A percentile compares a stretch with the other conserved stretches of the same genome.
These are phyloP conservation scores for Paramyrothecium roridum DNA, from an alignment of 2,329 filamentous ascomycete species.

Conservation along the genomic window DNA sequence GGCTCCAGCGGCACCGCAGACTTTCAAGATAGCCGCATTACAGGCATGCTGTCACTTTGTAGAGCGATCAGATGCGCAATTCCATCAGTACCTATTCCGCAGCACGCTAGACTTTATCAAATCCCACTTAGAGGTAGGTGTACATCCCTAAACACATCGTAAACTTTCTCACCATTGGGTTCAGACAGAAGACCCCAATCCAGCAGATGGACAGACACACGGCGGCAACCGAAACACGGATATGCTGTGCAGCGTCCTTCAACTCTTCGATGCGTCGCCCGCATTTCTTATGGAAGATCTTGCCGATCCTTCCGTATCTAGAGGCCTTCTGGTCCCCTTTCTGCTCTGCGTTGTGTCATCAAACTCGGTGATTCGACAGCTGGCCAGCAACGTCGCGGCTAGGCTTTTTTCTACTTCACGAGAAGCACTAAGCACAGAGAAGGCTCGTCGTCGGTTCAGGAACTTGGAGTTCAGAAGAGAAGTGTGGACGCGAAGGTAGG, in stretches of 20 bases:
- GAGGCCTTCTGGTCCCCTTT: conserved; percentile 45
- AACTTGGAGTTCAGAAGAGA: conserved; percentile 27
- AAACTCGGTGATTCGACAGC: conserved; percentile 44
- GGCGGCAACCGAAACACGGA: conserved; percentile 12
- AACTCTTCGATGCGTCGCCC: conserved; percentile 53
- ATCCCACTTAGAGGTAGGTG: conserved; percentile 51
- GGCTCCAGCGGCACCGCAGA: conserved; percentile 50
- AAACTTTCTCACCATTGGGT: background rate
- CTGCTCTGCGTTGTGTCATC: conserved; percentile 52
- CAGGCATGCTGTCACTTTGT: conserved; percentile 63
- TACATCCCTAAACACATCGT: background rate
- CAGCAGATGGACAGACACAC: conserved; percentile 4
- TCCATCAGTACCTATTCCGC: conserved; percentile 53
- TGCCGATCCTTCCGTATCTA: conserved; percentile 15
- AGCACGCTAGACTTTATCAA: conserved; percentile 55
- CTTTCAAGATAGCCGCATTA: conserved; percentile 61
- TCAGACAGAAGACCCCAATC: conserved; percentile 14
- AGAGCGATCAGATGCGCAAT: conserved; percentile 42
- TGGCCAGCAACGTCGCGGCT: conserved; percentile 45
- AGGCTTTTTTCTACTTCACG: conserved; percentile 37
- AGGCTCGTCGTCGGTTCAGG: conserved; percentile 18
- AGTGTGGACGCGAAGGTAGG: conserved; percentile 53
- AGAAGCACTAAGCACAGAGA: conserved; percentile 21
- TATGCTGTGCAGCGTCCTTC: conserved; percentile 41
- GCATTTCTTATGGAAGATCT: conserved; percentile 26